Percentiles rank a stretch among this genome's conserved stretches.
Conservation (phyloP, 2,329 filamentous ascomycete genomes). For the Coniochaeta sp. region DNA sequence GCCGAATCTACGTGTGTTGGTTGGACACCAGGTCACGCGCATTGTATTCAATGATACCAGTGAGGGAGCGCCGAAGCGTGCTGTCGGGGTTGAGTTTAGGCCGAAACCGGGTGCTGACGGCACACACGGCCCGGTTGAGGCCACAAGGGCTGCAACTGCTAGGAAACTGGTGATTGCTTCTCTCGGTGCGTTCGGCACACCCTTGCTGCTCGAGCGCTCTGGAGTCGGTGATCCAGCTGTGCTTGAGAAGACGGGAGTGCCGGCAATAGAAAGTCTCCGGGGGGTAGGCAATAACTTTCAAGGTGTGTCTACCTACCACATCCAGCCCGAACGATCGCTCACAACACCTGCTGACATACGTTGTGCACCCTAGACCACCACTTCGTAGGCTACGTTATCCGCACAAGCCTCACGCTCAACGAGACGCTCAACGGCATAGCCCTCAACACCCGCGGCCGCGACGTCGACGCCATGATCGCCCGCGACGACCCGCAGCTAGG, state of each 20-base stretch:
- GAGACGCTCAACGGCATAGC: conserved; percentile 44
- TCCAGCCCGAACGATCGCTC: no score
- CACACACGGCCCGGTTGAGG: conserved; percentile 12
- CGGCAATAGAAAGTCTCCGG: conserved; percentile 36
- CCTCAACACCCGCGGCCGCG: conserved; percentile 31
- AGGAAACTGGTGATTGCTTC: conserved; percentile 36
- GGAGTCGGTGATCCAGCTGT: conserved; percentile 38
- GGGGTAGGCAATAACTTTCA: conserved; percentile 48
- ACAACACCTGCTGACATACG: not conserved
- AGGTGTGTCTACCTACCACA: conserved; percentile 14
- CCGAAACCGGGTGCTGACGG: conserved; percentile 29
- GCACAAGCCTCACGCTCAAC: conserved; percentile 24
- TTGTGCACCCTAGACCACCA: conserved; percentile 34
- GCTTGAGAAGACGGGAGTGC: conserved; percentile 38
- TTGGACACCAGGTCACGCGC: conserved; percentile 42
- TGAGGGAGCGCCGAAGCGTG: conserved; percentile 19
- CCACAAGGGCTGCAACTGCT: conserved; percentile 31
- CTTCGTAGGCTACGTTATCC: conserved; percentile 45
- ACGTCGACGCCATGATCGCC: conserved; percentile 35
- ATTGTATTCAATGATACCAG: conserved; percentile 39
- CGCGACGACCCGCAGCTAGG: conserved; percentile 43
- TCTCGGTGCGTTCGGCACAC: conserved; percentile 33
- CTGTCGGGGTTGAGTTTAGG: conserved; percentile 43
- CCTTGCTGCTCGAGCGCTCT: conserved; percentile 41
- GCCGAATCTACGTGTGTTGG: conserved; percentile 47